These are phyloP conservation scores for Syncephalastrum monosporum DNA, from an alignment of 371 early-diverging fungal species.

Conservation along the genomic window DNA sequence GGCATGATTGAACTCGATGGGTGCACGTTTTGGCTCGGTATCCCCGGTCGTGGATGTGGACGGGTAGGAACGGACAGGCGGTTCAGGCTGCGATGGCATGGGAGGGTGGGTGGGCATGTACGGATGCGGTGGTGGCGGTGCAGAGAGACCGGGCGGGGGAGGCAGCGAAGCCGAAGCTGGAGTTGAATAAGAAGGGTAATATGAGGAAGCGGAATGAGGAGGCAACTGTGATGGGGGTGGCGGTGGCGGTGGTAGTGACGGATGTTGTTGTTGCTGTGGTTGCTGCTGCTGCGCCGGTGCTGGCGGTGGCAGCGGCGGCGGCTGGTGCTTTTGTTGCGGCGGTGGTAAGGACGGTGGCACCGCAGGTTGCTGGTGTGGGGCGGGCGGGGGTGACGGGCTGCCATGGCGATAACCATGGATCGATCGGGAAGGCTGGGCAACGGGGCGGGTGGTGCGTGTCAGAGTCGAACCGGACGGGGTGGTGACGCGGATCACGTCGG, in stretches of 20 bases:
- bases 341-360: conserved; percentile 9
- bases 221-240: conserved; percentile 10
- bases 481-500: conserved; percentile 79
- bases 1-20: conserved; percentile 93
- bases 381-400: neutral
- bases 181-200: neutral
- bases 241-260: conserved; percentile 3
- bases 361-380: neutral
- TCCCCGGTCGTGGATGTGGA: conserved; percentile 4
- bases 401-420: conserved; percentile 4
- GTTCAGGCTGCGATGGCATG: conserved; percentile 8
- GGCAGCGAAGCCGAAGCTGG: conserved; percentile 2
- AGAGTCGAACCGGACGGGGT: conserved; percentile 83
- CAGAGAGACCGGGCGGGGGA: conserved; percentile 8
- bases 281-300: conserved; percentile 4
- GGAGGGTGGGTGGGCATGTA: conserved; percentile 1
- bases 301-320: conserved; percentile 10
- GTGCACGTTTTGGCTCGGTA: conserved; percentile 28
- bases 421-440: neutral
- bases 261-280: conserved; percentile 6
- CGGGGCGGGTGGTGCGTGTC: conserved; percentile 25
- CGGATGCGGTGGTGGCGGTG: conserved; percentile 7
- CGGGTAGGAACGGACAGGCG: conserved; percentile 1
- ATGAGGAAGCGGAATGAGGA: neutral
- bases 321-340: conserved; percentile 5